Evolutionary conservation across 179 eudicot genomes (phyloP), one percentile per base, ranked within the genome.

Genomic region (Beta lomatogona): DNA sequence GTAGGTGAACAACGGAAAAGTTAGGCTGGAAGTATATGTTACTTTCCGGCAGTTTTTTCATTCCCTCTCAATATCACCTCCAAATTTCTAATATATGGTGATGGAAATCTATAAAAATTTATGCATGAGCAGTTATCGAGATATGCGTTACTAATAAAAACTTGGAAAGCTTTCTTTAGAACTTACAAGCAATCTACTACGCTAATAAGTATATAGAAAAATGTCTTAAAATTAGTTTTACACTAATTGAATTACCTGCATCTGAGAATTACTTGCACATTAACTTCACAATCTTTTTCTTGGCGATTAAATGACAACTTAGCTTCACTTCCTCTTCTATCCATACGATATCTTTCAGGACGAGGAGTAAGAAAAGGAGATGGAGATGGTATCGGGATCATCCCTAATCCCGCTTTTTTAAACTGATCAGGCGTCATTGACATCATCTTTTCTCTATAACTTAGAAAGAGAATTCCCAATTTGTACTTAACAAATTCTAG

Each of bases 231-330:
- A 55, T 11, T 55, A 14, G 15, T 2, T 0, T 11, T 10, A 14
- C 28, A 69, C 53, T 18, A 36, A 65, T 19, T 16, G 73, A 45
- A 53, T 44, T 60, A 91, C 97, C 97, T 93, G 96, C 98, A 94
- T 88, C 97, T 79, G 15, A 94, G 94, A 76, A 94, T 64, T 46
- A 94, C 98, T 86, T 94, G 98, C n/a, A 94, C 92, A 78, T 91
- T 93, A 77, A 89, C 90, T 81, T 90, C 96, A 5, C 89, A 86
- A 60, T 93, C 95, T 83, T 52, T 90, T 36, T 94, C 93, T 19
- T 79, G 87, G 25, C 90, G 88, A 82, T 70, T 86, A 3, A 79
- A 82, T 31, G 83, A 87, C 85, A 80, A 80, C 21, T 90, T 86
- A 77, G 83, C 80, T 4, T 91, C 97, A 41, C 78, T 78, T 10